Evolutionary conservation across 192 early-diverging fungal species (phyloP), one percentile per base, ranked within the genome.

Genomic region (Allomyces javanicus): DNA sequence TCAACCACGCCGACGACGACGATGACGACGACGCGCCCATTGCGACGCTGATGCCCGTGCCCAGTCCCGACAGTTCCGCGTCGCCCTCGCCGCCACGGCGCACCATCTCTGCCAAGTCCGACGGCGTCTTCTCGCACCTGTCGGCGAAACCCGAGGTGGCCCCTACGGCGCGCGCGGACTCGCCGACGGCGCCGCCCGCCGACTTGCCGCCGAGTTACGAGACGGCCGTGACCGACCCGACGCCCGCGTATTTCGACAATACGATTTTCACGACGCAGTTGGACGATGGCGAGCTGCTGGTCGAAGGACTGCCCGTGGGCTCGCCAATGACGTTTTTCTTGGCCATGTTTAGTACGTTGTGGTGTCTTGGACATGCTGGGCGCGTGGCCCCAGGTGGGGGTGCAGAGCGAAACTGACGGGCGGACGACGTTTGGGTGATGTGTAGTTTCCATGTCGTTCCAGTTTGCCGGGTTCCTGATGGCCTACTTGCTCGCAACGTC

Each of bases 271-370:
- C 83, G 11, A 78, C 85, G 40, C 83, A 83, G 14, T 71, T 74
- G 24, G 83, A 88, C 69, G 89, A 89, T 50, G 94, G 91, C 62
- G 85, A 92, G 71, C 73, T 97, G 5, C 73, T 94, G 9, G 85
- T 97, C 11, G 94, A 97, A 66, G 91, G 94, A 14, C 66, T 97
- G 67, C 91, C 94, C 4, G 91, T 93, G 10, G 94, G 94, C 10
- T 83, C 82, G 61, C 67, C 85, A 17, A 78, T 89, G 44, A 73
- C 85, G 55, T 91, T 92, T 68, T 62, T 89, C 24, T 86, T 89
- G 68, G 92, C 91, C 73, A 80, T 92, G 78, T 68, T 89, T 12
- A 77, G 79, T 81, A 81, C 43, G 72, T 72, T 55, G n/a, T n/a
- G n/a, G n/a, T n/a, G n/a, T 71, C n/a, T n/a, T n/a, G n/a, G 33